Evolutionary conservation across 2,329 filamentous ascomycete genomes (phyloP), one percentile per base, ranked within the genome.

Genomic region (Curvularia sp.): DNA sequence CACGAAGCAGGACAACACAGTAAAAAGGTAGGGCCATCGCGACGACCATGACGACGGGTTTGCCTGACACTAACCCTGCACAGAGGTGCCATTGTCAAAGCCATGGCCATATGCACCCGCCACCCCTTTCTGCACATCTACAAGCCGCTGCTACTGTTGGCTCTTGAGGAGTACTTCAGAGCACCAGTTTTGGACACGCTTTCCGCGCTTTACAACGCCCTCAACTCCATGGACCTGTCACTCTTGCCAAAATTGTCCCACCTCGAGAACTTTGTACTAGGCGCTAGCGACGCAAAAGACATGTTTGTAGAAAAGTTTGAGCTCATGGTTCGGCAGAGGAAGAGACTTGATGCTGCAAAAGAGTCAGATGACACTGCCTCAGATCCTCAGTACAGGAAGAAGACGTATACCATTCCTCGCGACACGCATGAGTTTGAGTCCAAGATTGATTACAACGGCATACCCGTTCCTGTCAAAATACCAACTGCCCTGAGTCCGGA

Each of bases 61-160:
- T 18, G 32, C 49, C 48, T 36, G 23, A 50, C 32, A 56, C 65
- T 70, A 34, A 69, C 61, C 47, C 49, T 23, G 32, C 46, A 27
- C 60, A 89, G 95, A 84, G 95, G 95, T 57, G 95, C 95, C 19
- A 85, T 97, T 49, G 94, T 98, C 57, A 98, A 98, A 76, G 92
- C 95, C 41, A 99, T 99, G 95, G 95, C 95, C 28, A 97, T 99
- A 67, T 99, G 95, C 81, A 99, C 95, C 7, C 85, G 95, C 42
- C 95, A 99, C 81, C 93, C 95, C 3, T 99, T 99, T 78, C 81
- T 99, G 66, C 95, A 99, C 79, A 99, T 99, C 64, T 99, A 99
- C 82, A 99, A 99, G 91, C 95, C 95, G 27, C 83, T 99, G 38
- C 83, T 99, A 50, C 82, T 99, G 36, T 80, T 99, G 42, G 95